These are phyloP conservation scores for Melocanna baccifera DNA, from an alignment of 176 grass and related monocot species.

Conservation along the genomic window DNA sequence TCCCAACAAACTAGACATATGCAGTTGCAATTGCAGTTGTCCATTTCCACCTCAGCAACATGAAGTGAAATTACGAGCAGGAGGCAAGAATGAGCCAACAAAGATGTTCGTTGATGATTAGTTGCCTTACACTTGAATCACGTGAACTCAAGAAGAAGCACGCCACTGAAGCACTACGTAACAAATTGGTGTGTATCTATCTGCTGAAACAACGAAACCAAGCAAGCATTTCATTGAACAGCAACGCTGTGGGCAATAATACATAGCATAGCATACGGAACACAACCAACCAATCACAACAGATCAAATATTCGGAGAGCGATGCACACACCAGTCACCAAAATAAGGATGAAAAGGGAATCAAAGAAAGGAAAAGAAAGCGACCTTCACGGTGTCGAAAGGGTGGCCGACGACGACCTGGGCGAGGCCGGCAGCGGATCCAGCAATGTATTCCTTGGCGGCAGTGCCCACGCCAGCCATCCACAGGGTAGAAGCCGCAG, in stretches of 20 bases:
- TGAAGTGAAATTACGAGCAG: background rate
- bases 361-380: background rate
- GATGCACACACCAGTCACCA: background rate
- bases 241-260: background rate
- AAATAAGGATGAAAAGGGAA: background rate
- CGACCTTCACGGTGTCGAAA: conserved; percentile 77
- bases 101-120: background rate
- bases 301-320: background rate
- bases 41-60: background rate
- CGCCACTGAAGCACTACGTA: background rate
- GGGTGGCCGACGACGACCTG: conserved; percentile 68
- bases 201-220: background rate
- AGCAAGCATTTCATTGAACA: conserved; percentile 22
- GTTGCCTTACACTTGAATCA: background rate
- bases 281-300: background rate
- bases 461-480: conserved; percentile 37
- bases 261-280: background rate
- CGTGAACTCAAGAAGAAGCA: background rate
- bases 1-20: background rate
- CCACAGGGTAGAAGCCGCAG: background rate
- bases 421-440: conserved; percentile 54
- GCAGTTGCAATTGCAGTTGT: background rate
- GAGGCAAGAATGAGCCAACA: background rate
- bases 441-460: conserved; percentile 61
- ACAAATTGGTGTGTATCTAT: background rate